These are phyloP conservation scores for Plectosphaerella sp. DNA, from an alignment of 2,329 filamentous ascomycete genomes.

Conservation along the genomic window DNA sequence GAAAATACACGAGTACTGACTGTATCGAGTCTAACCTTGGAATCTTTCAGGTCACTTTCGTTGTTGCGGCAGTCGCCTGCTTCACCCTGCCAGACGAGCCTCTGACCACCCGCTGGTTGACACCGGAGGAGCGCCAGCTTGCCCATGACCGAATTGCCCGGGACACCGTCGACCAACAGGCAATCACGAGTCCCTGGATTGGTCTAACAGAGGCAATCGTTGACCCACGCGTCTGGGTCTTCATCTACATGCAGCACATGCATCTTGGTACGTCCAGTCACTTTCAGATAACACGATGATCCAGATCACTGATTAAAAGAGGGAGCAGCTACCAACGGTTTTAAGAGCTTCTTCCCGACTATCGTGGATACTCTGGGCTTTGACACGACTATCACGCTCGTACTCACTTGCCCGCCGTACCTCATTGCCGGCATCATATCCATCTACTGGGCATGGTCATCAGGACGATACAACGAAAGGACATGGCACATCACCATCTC, in stretches of 20 bases:
- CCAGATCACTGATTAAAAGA: too few relatives aligned
- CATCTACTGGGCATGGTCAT: constrained; percentile 23
- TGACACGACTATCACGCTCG: constrained; percentile 33
- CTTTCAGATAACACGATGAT: neutral
- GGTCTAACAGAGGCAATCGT: constrained; percentile 35
- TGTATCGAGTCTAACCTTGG: neutral
- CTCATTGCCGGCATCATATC: constrained; percentile 31
- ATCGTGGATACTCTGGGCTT: constrained; percentile 27
- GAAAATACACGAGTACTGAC: neutral
- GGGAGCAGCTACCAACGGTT: constrained; percentile 36
- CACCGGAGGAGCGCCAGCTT: constrained; percentile 29
- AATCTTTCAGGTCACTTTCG: constrained; percentile 15
- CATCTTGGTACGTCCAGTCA: constrained; percentile 26
- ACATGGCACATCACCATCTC: constrained; percentile 41
- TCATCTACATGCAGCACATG: constrained; percentile 43
- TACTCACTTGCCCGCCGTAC: constrained; percentile 40
- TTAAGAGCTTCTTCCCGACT: constrained; percentile 25
- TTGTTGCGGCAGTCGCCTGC: constrained; percentile 21
- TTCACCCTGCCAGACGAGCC: constrained; percentile 32
- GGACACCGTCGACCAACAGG: constrained; percentile 18
- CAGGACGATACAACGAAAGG: constrained; percentile 34
- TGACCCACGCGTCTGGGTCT: constrained; percentile 40
- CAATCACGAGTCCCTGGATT: constrained; percentile 26
- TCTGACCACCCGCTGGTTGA: constrained; percentile 29
- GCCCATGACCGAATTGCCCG: constrained; percentile 32